A percentile compares a stretch with the other conserved stretches of the same genome.
These are phyloP conservation scores for Nemania bipapillata DNA, from an alignment of 2,329 filamentous ascomycete genomes.

Conservation along the genomic window DNA sequence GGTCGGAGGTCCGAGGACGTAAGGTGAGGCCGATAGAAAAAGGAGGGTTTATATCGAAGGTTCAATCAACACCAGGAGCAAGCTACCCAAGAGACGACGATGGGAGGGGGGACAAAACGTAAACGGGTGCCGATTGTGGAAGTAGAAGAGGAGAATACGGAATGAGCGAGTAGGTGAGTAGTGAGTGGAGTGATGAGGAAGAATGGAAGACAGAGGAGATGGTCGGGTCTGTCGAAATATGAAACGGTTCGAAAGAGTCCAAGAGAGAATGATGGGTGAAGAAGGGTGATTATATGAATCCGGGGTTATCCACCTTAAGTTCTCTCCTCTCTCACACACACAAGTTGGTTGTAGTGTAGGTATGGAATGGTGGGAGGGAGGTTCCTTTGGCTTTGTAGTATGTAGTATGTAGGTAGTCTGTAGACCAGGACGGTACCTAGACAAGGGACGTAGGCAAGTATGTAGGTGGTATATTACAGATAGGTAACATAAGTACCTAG, in stretches of 20 bases:
- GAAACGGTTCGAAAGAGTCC: constrained; percentile 40
- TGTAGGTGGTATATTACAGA: neutral
- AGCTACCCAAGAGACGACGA: neutral
- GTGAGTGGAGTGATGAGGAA: neutral
- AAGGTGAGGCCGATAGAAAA: neutral
- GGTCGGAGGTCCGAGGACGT: neutral
- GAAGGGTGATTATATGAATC: constrained; percentile 41
- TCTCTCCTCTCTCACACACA: too few species aligned
- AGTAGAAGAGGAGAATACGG: neutral
- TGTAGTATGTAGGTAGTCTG: constrained; percentile 4
- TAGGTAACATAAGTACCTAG: neutral
- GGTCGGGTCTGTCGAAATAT: constrained; percentile 39
- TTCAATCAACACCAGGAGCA: neutral
- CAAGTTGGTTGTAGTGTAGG: constrained; percentile 5
- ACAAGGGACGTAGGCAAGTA: constrained; percentile 1
- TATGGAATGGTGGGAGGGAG: neutral
- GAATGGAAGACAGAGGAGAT: constrained; percentile 2
- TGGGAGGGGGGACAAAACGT: neutral
- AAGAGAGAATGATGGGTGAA: constrained; percentile 28
- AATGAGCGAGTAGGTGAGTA: constrained; percentile 14
- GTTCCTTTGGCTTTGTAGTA: too few species aligned
- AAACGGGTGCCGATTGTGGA: neutral
- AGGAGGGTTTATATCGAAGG: constrained; percentile 22
- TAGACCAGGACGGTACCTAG: neutral
- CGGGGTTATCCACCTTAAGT: constrained; percentile 37